phyloP scores from a whole-genome alignment of 2,329 filamentous ascomycete genomes.

The Beauveria varroae region DNA sequence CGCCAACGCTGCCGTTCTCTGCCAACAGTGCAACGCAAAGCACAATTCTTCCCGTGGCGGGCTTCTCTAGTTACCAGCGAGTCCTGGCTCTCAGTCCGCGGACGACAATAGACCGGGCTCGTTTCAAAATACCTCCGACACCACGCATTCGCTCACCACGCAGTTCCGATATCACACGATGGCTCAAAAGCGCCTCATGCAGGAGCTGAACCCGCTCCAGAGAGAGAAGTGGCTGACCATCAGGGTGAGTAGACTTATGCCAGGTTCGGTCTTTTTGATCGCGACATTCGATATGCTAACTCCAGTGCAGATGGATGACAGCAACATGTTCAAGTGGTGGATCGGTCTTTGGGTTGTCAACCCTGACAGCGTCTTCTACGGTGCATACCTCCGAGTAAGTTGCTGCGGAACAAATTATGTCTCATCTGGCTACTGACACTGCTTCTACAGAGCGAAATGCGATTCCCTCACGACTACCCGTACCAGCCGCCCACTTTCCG shows the following conservation, averaged over 20 bases:
- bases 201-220: constrained; percentile 71
- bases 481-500: constrained; percentile 83
- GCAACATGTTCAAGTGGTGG: constrained; percentile 83
- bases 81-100: not conserved
- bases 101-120: not conserved
- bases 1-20: not conserved
- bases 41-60: not conserved
- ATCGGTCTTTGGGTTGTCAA: constrained; percentile 90
- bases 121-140: not conserved
- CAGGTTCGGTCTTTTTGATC: not conserved
- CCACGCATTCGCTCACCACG: not conserved
- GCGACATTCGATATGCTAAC: not conserved
- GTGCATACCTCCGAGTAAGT: constrained; percentile 74
- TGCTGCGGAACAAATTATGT: not conserved
- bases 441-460: constrained; percentile 63
- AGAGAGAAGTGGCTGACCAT: constrained; percentile 95
- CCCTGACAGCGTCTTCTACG: constrained; percentile 83
- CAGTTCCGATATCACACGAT: constrained; percentile 22
- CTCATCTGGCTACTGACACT: not conserved
- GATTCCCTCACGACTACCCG: constrained; percentile 82
- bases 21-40: not conserved
- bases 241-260: constrained; percentile 50
- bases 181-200: constrained; percentile 73
- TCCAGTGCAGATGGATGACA: constrained; percentile 55
- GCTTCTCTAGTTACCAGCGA: not conserved